Percentiles rank a stretch among this genome's conserved stretches.
phyloP scores from a whole-genome alignment of 495 filamentous ascomycete species.

The Tuber calosporum region DNA sequence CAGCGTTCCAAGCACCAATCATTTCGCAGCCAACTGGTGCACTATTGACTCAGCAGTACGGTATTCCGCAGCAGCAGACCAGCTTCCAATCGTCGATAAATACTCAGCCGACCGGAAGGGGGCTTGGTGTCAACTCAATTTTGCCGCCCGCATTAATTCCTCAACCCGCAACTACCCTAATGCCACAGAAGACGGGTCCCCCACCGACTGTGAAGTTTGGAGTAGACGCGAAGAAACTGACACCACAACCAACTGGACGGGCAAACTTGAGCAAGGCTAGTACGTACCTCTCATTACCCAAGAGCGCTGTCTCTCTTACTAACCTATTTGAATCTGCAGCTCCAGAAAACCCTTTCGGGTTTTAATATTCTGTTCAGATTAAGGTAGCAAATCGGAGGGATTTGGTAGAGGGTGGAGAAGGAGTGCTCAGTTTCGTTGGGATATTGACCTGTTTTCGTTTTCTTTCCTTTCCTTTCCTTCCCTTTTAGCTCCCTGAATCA shows the following conservation, averaged over 20 bases:
- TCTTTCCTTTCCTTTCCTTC: background rate
- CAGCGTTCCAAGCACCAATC: slow-evolving; percentile 41
- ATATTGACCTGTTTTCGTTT: background rate
- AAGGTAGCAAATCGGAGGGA: background rate
- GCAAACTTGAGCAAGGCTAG: slow-evolving; percentile 90
- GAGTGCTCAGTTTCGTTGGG: background rate
- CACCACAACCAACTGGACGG: slow-evolving; percentile 83
- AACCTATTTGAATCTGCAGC: slow-evolving; percentile 49
- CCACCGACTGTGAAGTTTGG: slow-evolving; percentile 85
- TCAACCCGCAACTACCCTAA: slow-evolving; percentile 48
- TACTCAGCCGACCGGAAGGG: slow-evolving; percentile 32
- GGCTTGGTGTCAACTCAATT: slow-evolving; percentile 51
- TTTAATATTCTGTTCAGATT: slow-evolving; percentile 48
- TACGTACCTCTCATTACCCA: slow-evolving; percentile 55
- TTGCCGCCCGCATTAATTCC: slow-evolving; percentile 53
- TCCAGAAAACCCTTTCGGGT: slow-evolving; percentile 87
- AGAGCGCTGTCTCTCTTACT: slow-evolving; percentile 18
- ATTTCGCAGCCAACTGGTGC: slow-evolving; percentile 47
- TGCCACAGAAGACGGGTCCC: slow-evolving; percentile 90
- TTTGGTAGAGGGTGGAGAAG: background rate
- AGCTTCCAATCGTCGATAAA: slow-evolving; percentile 46
- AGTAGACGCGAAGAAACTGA: slow-evolving; percentile 66
- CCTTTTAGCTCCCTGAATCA: background rate
- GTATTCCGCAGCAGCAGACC: slow-evolving; percentile 50
- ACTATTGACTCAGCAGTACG: slow-evolving; percentile 42